Conservation (phyloP, 164 flowering plant genomes). For the Umbilicus rupestris region DNA sequence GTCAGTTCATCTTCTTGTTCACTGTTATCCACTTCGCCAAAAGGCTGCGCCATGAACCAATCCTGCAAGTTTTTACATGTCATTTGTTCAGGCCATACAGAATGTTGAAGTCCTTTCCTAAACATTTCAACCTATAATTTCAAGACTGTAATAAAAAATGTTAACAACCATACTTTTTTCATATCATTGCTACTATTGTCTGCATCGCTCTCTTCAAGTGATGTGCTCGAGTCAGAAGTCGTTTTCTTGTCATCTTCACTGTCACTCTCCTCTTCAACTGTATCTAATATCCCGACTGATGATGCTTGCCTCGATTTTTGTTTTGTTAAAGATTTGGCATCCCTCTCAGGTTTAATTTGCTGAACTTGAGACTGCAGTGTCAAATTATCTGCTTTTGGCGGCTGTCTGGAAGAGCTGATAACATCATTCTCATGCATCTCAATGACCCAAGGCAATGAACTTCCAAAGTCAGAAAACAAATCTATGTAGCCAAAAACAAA, state of each 20-base stretch:
- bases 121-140: not conserved
- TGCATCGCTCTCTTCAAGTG: constrained; percentile 20
- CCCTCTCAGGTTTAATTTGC: constrained; percentile 29
- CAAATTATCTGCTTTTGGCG: constrained; percentile 18
- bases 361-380: constrained; percentile 21
- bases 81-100: not conserved
- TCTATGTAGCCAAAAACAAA: constrained; percentile 73
- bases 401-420: constrained; percentile 19
- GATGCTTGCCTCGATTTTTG: constrained; percentile 24
- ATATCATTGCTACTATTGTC: constrained; percentile 18
- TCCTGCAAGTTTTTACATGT: constrained; percentile 27
- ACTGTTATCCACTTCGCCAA: constrained; percentile 24
- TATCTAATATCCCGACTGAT: constrained; percentile 28
- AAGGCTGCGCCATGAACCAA: constrained; percentile 14
- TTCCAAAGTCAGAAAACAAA: constrained; percentile 68
- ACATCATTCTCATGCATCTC: constrained; percentile 34
- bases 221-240: constrained; percentile 29
- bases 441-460: constrained; percentile 59
- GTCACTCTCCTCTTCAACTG: constrained; percentile 63
- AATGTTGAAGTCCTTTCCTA: not conserved
- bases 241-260: constrained; percentile 32
- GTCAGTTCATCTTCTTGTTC: constrained; percentile 25
- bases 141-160: not conserved
- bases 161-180: constrained; percentile 18
- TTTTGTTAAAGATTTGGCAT: constrained; percentile 17